Evolutionary conservation across 2,329 filamentous ascomycete species (phyloP).

Genomic region (Dactylellina haptotyla): DNA sequence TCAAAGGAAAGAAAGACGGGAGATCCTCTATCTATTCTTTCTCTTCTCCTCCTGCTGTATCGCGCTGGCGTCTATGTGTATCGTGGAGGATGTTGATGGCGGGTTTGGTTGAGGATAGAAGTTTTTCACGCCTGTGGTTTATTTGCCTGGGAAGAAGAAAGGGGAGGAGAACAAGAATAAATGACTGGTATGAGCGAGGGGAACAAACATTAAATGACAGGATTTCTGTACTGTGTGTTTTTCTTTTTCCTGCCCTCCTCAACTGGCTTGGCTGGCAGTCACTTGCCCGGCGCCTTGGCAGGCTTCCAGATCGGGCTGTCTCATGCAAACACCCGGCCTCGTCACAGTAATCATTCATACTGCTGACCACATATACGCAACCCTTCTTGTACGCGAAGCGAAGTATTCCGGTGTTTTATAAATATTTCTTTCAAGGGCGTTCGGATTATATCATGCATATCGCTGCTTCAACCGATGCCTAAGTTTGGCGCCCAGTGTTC

Average conservation of each 20-base stretch:
- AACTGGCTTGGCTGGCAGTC: conserved; percentile 18
- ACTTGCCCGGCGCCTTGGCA: conserved; percentile 28
- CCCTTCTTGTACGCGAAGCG: too few species aligned
- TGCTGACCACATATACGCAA: too few species aligned
- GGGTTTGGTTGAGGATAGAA: conserved; percentile 17
- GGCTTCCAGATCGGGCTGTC: conserved; percentile 34
- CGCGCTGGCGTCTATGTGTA: conserved; percentile 16
- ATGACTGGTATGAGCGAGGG: conserved; percentile 30
- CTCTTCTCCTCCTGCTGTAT: neutral
- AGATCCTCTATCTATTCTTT: conserved; percentile 55
- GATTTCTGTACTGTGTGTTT: conserved; percentile 19
- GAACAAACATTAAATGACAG: conserved; percentile 43
- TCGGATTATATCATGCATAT: too few species aligned
- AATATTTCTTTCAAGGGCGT: too few species aligned
- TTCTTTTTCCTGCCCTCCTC: conserved; percentile 31
- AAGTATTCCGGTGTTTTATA: too few species aligned
- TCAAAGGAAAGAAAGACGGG: conserved; percentile 45
- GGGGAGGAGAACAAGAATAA: conserved; percentile 22
- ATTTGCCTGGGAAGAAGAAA: conserved; percentile 35
- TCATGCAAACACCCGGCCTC: conserved; percentile 32
- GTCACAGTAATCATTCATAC: neutral
- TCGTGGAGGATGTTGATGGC: neutral
- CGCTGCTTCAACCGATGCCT: too few species aligned
- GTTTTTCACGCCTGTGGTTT: conserved; percentile 27
- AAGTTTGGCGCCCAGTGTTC: too few species aligned